Percentiles rank a stretch among this genome's conserved stretches.
phyloP scores from a whole-genome alignment of 805 yeast genomes.

The Lipomyces sp. region DNA sequence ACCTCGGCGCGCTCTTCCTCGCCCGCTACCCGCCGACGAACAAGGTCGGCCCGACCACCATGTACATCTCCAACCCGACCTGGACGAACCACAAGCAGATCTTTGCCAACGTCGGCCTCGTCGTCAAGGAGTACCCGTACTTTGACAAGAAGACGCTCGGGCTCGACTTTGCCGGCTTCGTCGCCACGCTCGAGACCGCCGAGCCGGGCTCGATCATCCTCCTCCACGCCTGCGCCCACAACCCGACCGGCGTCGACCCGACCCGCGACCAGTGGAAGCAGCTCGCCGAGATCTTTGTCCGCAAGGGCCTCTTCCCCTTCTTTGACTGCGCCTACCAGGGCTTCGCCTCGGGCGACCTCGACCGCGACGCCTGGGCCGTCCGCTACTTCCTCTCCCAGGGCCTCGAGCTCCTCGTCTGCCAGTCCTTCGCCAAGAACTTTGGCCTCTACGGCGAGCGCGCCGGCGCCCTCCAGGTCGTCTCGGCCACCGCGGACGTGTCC shows the following conservation, averaged over 20 bases:
- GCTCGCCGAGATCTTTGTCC: slow-evolving; percentile 57
- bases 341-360: slow-evolving; percentile 85
- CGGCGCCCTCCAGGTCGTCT: slow-evolving; percentile 81
- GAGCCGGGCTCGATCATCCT: slow-evolving; percentile 74
- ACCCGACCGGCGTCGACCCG: slow-evolving; percentile 97
- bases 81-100: slow-evolving; percentile 96
- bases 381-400: slow-evolving; percentile 50
- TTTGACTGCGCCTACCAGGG: slow-evolving; percentile 98
- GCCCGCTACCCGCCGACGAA: slow-evolving; percentile 40
- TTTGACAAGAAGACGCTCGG: slow-evolving; percentile 73
- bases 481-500: slow-evolving; percentile 43
- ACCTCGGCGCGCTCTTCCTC: slow-evolving; percentile 73
- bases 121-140: slow-evolving; percentile 73
- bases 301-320: slow-evolving; percentile 60
- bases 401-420: slow-evolving; percentile 73
- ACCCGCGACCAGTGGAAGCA: slow-evolving; percentile 72
- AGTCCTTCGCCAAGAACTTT: slow-evolving; percentile 93
- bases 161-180: slow-evolving; percentile 66
- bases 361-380: slow-evolving; percentile 79
- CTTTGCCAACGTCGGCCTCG: slow-evolving; percentile 66
- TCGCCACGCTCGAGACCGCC: slow-evolving; percentile 61
- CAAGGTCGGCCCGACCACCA: slow-evolving; percentile 40
- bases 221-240: slow-evolving; percentile 95
- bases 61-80: slow-evolving; percentile 85
- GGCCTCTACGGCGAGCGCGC: slow-evolving; percentile 98